A percentile compares a stretch with the other conserved stretches of the same genome.
phyloP scores from a whole-genome alignment of 148 eudicot genomes.

The Persicaria maculosa region DNA sequence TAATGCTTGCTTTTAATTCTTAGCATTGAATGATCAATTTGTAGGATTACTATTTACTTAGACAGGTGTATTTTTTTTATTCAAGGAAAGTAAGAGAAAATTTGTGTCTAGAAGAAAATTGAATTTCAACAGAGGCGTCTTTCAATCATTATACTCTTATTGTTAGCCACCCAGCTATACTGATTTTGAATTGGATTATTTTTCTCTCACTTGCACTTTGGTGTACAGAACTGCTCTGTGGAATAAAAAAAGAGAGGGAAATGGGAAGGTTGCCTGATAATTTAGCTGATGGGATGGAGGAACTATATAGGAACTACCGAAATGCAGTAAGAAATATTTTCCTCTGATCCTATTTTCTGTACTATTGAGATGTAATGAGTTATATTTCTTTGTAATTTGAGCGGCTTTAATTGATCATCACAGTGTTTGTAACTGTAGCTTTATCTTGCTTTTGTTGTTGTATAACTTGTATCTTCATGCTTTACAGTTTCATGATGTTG shows the following conservation, averaged over 20 bases:
- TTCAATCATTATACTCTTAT: not conserved
- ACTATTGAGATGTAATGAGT: not conserved
- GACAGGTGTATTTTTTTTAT: too few species aligned
- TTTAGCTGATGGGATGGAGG: conserved; percentile 80
- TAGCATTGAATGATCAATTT: not conserved
- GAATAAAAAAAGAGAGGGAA: conserved; percentile 53
- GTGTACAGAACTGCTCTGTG: conserved; percentile 61
- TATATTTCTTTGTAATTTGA: conserved; percentile 5
- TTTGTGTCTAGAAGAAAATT: too few species aligned
- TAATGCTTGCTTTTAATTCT: not conserved
- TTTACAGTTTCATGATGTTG: not conserved
- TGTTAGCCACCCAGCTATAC: not conserved
- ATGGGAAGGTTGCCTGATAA: conserved; percentile 58
- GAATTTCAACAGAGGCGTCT: not conserved
- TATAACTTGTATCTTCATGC: not conserved
- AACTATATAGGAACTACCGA: conserved; percentile 62
- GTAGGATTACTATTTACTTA: too few species aligned
- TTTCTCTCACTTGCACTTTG: conserved; percentile 12
- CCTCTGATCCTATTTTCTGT: not conserved
- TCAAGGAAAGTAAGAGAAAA: too few species aligned
- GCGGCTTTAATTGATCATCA: not conserved
- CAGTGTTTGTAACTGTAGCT: not conserved
- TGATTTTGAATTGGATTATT: not conserved
- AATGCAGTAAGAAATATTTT: conserved; percentile 57
- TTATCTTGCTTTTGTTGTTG: not conserved